Evolutionary conservation across 106 monocot genomes (phyloP).

Genomic region (Alisma plantagoaquatica): DNA sequence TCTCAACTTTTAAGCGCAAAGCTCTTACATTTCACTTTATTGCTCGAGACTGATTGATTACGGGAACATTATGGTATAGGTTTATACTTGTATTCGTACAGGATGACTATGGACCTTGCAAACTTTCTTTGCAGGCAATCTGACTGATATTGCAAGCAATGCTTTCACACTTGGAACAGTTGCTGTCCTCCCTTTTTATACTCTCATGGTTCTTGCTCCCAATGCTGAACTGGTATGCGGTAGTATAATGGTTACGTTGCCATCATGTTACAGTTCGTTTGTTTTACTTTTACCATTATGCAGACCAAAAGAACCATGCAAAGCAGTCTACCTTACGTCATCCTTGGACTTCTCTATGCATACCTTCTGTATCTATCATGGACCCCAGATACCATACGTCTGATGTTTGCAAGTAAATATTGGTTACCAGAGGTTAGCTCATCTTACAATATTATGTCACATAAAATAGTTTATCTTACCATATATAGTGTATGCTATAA

Average conservation of each 20-base stretch:
- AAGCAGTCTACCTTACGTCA: constrained; percentile 57
- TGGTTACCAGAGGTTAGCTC: constrained; percentile 85
- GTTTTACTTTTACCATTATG: neutral
- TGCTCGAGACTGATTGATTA: too few relatives aligned
- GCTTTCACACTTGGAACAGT: constrained; percentile 89
- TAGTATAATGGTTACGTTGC: neutral
- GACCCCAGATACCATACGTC: constrained; percentile 58
- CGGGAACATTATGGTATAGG: too few relatives aligned
- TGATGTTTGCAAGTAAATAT: constrained; percentile 90
- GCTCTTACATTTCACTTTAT: too few relatives aligned
- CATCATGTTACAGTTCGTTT: neutral
- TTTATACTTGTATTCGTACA: too few relatives aligned
- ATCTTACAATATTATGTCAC: too few relatives aligned
- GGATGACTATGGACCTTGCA: too few relatives aligned
- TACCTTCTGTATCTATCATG: constrained; percentile 86
- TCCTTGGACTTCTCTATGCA: constrained; percentile 61
- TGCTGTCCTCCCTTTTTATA: constrained; percentile 94
- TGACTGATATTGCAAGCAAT: constrained; percentile 68
- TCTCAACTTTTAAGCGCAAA: too few relatives aligned
- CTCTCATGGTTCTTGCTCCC: constrained; percentile 86
- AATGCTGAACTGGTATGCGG: constrained; percentile 53
- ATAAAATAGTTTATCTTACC: too few relatives aligned
- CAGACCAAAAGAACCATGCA: constrained; percentile 77
- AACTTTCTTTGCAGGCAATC: too few relatives aligned
- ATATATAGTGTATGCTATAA: too few relatives aligned